Percentiles rank a stretch among this genome's conserved stretches.
Conservation (phyloP, 108 stramenopile species). For the Stephanodiscus minutulus region DNA sequence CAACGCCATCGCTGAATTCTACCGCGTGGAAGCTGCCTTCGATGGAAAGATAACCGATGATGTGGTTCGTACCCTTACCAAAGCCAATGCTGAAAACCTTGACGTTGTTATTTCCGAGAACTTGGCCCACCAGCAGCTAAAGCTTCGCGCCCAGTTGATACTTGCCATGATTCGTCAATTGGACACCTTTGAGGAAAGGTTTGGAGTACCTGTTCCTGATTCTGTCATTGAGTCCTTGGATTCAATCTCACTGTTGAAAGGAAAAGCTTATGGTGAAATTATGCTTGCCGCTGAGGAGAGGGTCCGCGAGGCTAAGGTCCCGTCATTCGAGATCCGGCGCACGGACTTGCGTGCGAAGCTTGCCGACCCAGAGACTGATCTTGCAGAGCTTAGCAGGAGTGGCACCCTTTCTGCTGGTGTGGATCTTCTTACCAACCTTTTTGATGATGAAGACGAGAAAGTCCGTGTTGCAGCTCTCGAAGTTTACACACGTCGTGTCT, state of each 20-base stretch:
- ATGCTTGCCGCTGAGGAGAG: constrained; percentile 75
- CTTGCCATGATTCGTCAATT: constrained; percentile 81
- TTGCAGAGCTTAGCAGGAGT: constrained; percentile 68
- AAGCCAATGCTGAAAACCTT: constrained; percentile 79
- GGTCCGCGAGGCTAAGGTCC: constrained; percentile 75
- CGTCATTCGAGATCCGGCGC: constrained; percentile 80
- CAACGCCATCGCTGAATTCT: constrained; percentile 74
- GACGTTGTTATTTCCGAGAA: constrained; percentile 81
- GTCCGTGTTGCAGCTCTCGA: constrained; percentile 80
- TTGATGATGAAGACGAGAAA: constrained; percentile 71
- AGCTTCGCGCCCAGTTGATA: constrained; percentile 52
- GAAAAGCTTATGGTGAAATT: constrained; percentile 88
- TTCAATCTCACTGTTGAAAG: constrained; percentile 65
- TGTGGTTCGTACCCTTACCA: constrained; percentile 86
- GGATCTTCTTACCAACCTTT: constrained; percentile 89
- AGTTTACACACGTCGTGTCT: constrained; percentile 93
- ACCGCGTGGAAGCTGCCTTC: constrained; percentile 87
- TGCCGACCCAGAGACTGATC: constrained; percentile 61
- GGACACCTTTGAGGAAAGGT: constrained; percentile 74
- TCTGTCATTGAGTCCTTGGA: constrained; percentile 65
- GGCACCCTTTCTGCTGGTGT: constrained; percentile 90
- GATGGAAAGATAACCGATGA: constrained; percentile 83
- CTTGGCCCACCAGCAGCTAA: constrained; percentile 78
- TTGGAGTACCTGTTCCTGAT: constrained; percentile 59
- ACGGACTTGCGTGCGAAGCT: constrained; percentile 80